Percentiles rank a stretch among this genome's conserved stretches.
Conservation (phyloP, 768 basidiomycete species). For the Polyporus arcularius region DNA sequence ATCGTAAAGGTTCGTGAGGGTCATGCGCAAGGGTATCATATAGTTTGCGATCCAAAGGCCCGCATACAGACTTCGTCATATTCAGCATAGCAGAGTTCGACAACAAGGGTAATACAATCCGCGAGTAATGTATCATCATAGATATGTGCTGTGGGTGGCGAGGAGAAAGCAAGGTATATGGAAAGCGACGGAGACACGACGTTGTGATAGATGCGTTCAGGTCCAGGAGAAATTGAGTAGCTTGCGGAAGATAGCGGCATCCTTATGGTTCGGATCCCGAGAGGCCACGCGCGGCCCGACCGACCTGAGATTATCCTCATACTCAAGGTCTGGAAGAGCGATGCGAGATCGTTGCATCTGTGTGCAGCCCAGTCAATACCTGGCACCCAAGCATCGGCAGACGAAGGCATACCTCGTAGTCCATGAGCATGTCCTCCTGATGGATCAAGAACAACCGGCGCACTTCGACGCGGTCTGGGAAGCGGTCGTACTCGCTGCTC, state of each 20-base stretch:
- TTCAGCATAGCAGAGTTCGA: constrained; percentile 24
- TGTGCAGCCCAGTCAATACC: background rate
- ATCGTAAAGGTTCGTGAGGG: background rate
- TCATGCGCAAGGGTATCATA: background rate
- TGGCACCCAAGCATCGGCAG: background rate
- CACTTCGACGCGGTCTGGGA: constrained; percentile 57
- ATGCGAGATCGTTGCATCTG: constrained; percentile 72
- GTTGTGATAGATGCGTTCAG: constrained; percentile 11
- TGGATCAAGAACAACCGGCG: constrained; percentile 49
- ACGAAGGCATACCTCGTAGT: constrained; percentile 53
- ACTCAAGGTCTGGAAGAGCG: constrained; percentile 46
- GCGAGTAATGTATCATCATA: constrained; percentile 21
- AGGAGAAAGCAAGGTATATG: constrained; percentile 20
- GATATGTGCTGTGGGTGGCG: constrained; percentile 15
- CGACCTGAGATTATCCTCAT: constrained; percentile 13
- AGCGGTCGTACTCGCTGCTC: constrained; percentile 51
- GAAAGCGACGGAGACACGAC: constrained; percentile 10
- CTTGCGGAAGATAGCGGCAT: constrained; percentile 31
- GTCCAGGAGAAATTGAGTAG: constrained; percentile 25
- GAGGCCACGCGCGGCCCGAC: constrained; percentile 19
- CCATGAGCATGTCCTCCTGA: constrained; percentile 60
- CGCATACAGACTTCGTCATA: constrained; percentile 24
- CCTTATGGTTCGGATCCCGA: constrained; percentile 29
- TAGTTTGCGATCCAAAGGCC: constrained; percentile 13
- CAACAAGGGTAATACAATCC: constrained; percentile 22